Percentiles rank a stretch among this genome's conserved stretches.
phyloP scores from a whole-genome alignment of 208 protist genomes.

The Acanthamoeba rhysodes region DNA sequence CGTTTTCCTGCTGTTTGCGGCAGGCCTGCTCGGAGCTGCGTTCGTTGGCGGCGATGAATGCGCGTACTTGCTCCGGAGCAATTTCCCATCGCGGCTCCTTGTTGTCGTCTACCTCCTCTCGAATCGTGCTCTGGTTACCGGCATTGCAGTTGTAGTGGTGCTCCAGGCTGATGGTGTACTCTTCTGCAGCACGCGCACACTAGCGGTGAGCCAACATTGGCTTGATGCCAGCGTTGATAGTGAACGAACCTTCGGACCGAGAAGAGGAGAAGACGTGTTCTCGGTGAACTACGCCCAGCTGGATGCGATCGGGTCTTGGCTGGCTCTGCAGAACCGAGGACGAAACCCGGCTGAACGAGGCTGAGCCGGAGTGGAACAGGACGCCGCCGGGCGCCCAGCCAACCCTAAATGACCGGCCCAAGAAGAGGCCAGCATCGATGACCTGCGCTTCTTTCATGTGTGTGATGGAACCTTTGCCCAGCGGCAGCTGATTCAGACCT shows the following conservation, averaged over 20 bases:
- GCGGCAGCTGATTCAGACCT: neutral
- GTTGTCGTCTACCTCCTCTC: neutral
- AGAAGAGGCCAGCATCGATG: conserved; percentile 13
- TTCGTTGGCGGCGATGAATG: neutral
- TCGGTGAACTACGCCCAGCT: neutral
- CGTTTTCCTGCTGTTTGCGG: neutral
- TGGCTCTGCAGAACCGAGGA: neutral
- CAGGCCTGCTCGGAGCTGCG: neutral
- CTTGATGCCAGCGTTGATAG: neutral
- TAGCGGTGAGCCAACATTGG: no score
- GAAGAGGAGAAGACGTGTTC: neutral
- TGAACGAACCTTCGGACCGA: neutral
- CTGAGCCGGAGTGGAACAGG: neutral
- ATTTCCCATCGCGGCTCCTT: neutral
- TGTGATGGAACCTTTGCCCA: neutral
- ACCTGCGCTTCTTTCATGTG: neutral
- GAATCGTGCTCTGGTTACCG: neutral
- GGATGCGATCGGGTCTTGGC: neutral
- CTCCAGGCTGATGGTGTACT: neutral
- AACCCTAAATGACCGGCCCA: neutral
- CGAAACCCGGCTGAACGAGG: neutral
- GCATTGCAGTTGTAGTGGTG: neutral
- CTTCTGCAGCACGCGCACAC: no score
- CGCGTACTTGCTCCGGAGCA: neutral
- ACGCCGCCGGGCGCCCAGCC: neutral